Evolutionary conservation across 495 filamentous ascomycete species (phyloP), one percentile per base, ranked within the genome.

Genomic region (Parathielavia appendiculata): DNA sequence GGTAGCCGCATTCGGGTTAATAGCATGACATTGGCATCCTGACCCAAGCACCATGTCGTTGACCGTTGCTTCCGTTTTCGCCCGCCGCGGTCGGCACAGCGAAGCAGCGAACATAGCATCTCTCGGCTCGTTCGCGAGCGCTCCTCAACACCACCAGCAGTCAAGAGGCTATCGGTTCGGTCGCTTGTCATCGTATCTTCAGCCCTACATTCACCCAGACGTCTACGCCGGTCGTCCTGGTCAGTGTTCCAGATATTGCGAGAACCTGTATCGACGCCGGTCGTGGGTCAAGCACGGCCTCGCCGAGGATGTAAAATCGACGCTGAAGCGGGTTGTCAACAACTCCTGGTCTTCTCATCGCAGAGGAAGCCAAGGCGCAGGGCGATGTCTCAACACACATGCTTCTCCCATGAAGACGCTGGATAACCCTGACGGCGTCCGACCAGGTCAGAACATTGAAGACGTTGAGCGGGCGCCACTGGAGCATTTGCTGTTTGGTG

Each of bases 101-200:
- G 49, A 22, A 5, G 6, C 51, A 51, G 58, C 54, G 53, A 53
- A 44, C 49, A 19, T 62, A 32, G 17, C 62, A 3, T 59, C 68
- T 43, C 49, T 56, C 39, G 55, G 50, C n/a, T 51, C 50, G 52
- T 49, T 64, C 19, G 51, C 61, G 12, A 59, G 49, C 14, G 38
- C 53, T 32, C 43, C 60, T 43, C 65, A 60, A 54, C 63, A 40
- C 16, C 62, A 56, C 1, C 68, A 75, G 35, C 79, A 81, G 51
- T 64, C 55, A 11, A 76, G 80, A 17, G 64, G 52, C 54, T 80
- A 79, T 59, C 72, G 76, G 48, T 73, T 81, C 53, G 73, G 71
- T 40, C 61, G 64, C 11, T 43, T 68, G 12, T 77, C 76, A 71
- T 69, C 72, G 12, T 74, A 52, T 35, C 35, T 52, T 1, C 34